A percentile compares a stretch with the other conserved stretches of the same genome.
phyloP scores from a whole-genome alignment of 2,329 filamentous ascomycete genomes.

The Ustilaginoidea virens region DNA sequence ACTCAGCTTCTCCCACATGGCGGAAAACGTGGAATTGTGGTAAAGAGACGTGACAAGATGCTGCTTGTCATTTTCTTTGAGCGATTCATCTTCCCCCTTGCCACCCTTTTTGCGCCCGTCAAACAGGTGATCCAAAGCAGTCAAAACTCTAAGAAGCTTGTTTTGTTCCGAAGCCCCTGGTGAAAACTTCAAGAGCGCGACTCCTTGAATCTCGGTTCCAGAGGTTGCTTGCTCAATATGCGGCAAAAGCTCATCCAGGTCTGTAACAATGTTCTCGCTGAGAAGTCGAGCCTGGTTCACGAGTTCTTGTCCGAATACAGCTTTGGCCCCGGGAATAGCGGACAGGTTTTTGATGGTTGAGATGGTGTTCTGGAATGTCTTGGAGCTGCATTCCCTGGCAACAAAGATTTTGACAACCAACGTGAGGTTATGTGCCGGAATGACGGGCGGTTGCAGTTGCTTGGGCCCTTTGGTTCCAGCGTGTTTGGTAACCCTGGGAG shows the following conservation, averaged over 20 bases:
- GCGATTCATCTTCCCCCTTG: constrained; percentile 31
- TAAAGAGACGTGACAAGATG: constrained; percentile 80
- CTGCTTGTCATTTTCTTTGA: constrained; percentile 50
- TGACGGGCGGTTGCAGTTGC: constrained; percentile 61
- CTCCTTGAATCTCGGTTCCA: constrained; percentile 87
- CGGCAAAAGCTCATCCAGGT: constrained; percentile 70
- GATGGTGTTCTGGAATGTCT: constrained; percentile 94
- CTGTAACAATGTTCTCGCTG: constrained; percentile 69
- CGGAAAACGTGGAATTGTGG: constrained; percentile 77
- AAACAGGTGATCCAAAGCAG: constrained; percentile 90
- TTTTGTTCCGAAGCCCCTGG: constrained; percentile 92
- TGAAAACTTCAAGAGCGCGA: constrained; percentile 89
- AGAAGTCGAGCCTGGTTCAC: constrained; percentile 74
- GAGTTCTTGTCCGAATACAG: constrained; percentile 83
- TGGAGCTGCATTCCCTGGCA: constrained; percentile 88
- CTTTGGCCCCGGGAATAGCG: constrained; percentile 77
- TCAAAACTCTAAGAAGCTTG: constrained; percentile 82
- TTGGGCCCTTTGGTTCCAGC: constrained; percentile 34
- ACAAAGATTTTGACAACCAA: constrained; percentile 95
- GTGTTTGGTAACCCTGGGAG: constrained; percentile 24
- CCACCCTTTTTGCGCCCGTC: constrained; percentile 58
- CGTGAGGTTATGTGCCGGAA: constrained; percentile 78
- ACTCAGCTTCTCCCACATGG: constrained; percentile 85
- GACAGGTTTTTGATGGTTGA: constrained; percentile 98
- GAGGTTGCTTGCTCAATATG: constrained; percentile 78